These are phyloP conservation scores for Monosporascus sp. DNA, from an alignment of 2,329 filamentous ascomycete species.

Conservation along the genomic window DNA sequence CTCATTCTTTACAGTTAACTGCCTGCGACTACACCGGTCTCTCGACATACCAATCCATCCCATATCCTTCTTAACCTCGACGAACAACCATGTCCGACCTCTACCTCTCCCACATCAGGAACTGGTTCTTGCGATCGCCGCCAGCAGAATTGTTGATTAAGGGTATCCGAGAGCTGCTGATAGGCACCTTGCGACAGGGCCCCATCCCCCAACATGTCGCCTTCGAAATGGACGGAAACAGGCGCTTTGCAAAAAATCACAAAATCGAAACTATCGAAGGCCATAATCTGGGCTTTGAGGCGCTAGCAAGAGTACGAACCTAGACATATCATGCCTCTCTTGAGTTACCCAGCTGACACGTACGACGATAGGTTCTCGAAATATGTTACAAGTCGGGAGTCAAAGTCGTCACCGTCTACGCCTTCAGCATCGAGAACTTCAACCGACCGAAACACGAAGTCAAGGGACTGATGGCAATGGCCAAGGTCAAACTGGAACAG, in stretches of 20 bases:
- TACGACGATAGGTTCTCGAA: constrained; percentile 66
- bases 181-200: constrained; percentile 83
- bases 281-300: constrained; percentile 93
- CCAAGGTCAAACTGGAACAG: constrained; percentile 89
- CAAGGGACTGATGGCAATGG: constrained; percentile 94
- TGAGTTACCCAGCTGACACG: constrained; percentile 9
- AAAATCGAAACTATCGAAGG: constrained; percentile 96
- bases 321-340: background rate
- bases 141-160: constrained; percentile 86
- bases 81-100: constrained; percentile 44
- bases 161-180: constrained; percentile 74
- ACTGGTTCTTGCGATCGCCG: constrained; percentile 80
- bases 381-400: constrained; percentile 98
- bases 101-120: constrained; percentile 42
- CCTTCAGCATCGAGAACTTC: constrained; percentile 99
- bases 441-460: constrained; percentile 96
- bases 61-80: background rate
- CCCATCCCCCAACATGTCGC: constrained; percentile 92
- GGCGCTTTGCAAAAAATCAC: constrained; percentile 83
- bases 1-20: background rate
- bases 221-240: constrained; percentile 99
- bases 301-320: constrained; percentile 69
- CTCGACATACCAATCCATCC: background rate
- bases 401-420: constrained; percentile 94
- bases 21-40: background rate